phyloP scores from a whole-genome alignment of 192 early-diverging fungal genomes.

The Coemansia sp. region DNA sequence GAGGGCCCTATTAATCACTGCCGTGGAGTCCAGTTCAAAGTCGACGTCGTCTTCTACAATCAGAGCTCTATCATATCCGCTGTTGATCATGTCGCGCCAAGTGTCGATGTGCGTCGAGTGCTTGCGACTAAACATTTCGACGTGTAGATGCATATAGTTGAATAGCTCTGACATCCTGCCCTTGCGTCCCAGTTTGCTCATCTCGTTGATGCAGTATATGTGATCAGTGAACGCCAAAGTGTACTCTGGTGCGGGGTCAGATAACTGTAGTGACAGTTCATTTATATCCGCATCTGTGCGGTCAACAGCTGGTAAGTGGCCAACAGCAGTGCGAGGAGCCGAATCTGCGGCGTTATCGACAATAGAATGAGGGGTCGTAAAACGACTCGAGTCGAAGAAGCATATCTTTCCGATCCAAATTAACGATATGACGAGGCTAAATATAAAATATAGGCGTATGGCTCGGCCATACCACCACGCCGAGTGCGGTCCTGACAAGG shows the following conservation, averaged over 20 bases:
- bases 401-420: conserved; percentile 31
- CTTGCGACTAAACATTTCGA: conserved; percentile 22
- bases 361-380: not conserved
- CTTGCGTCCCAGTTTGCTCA: conserved; percentile 23
- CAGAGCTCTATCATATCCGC: conserved; percentile 30
- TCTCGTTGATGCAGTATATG: conserved; percentile 45
- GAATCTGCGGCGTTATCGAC: not conserved
- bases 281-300: not conserved
- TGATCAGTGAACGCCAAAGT: conserved; percentile 39
- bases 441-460: conserved; percentile 39
- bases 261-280: conserved; percentile 8
- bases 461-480: conserved; percentile 53
- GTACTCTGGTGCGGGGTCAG: conserved; percentile 4
- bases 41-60: conserved; percentile 55
- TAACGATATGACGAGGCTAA: conserved; percentile 32
- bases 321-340: not conserved
- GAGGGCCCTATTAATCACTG: conserved; percentile 18
- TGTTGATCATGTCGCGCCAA: conserved; percentile 50
- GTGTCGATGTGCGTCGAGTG: conserved; percentile 31
- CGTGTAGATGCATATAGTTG: conserved; percentile 31
- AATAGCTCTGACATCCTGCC: conserved; percentile 38
- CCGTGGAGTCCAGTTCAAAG: conserved; percentile 38
- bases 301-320: not conserved
- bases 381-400: conserved; percentile 3
- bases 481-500: conserved; percentile 17